Base-by-base conservation (phyloP, 2,329 filamentous ascomycete species). In the Ilyonectria robusta region DNA sequence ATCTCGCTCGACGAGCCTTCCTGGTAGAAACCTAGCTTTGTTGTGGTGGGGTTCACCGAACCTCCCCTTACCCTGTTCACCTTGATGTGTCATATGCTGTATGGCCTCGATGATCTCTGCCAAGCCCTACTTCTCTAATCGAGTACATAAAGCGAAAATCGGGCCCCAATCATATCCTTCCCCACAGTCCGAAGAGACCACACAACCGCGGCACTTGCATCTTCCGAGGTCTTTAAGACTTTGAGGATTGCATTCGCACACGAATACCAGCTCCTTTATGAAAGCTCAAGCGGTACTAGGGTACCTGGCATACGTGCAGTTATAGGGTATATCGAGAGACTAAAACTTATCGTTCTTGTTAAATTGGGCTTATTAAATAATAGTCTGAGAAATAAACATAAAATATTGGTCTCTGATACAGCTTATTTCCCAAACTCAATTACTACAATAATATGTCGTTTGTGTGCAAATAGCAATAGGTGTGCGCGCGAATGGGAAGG, bases 51-150 rank as follows among this genome's bases (percentile, higher is more conserved):
- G 40, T 48, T 37, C 42, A 19, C 44, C 48, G 46, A 73, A 53
- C 48, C 37, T 56, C 26, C 48, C 23, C 54, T 54, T 40, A 55
- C 62, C 55, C 50, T 58, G 55, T 44, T 59, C 61, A 48, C 54
- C 35, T 37, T 23, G 35, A 58, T 51, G 55, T 37, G 62, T 59
- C 62, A 42, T 42, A 48, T 23, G 31, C 35, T 65, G 19, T 50
- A 44, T 65, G 56, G 62, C 17, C 23, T 23, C 42, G 42, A 59
- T 65, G 31, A 48, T 26, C 48, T 46, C 19, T 44, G 37, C 48
- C 54, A 17, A 23, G 23, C 46, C 21, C 42, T 26, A 7, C 40
- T 51, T 6, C 48, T 59, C 15, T 29, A 35, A 55, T 50, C 48
- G 48, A 59, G 35, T 44, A 37, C 35, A 47, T 42, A 31, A 31